A percentile compares a stretch with the other conserved stretches of the same genome.
These are phyloP conservation scores for Parmelia sp. DNA, from an alignment of 495 filamentous ascomycete species.

Conservation along the genomic window DNA sequence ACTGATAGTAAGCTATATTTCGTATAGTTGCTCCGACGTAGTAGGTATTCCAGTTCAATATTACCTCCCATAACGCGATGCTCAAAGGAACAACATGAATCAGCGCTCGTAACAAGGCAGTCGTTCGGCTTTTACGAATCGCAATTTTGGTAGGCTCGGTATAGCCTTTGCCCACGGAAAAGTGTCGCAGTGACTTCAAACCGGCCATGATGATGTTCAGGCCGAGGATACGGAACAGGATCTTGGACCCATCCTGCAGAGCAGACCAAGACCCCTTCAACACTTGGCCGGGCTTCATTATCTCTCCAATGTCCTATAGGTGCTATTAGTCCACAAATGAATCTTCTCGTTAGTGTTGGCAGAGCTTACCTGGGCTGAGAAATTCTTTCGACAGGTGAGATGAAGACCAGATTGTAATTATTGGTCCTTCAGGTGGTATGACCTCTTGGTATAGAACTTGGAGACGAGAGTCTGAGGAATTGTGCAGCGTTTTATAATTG, in stretches of 20 bases:
- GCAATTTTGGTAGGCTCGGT: conserved; percentile 17
- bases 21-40: conserved; percentile 16
- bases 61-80: conserved; percentile 20
- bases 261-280: neutral
- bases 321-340: neutral
- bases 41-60: conserved; percentile 20
- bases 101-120: conserved; percentile 13
- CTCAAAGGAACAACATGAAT: conserved; percentile 18
- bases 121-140: conserved; percentile 10
- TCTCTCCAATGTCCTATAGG: neutral
- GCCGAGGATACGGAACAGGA: conserved; percentile 14
- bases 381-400: no score
- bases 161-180: conserved; percentile 5
- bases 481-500: neutral
- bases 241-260: neutral
- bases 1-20: conserved; percentile 24
- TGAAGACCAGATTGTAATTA: no score
- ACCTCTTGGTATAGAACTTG: neutral
- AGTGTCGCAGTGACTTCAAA: conserved; percentile 9
- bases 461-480: neutral
- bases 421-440: no score
- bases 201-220: conserved; percentile 6
- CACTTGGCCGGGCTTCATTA: neutral
- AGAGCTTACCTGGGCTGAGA: neutral
- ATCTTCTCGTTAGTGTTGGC: neutral